A percentile compares a stretch with the other conserved stretches of the same genome.
Evolutionary conservation across 192 early-diverging fungal species (phyloP).

Genomic region (Chytriomyces confervae): DNA sequence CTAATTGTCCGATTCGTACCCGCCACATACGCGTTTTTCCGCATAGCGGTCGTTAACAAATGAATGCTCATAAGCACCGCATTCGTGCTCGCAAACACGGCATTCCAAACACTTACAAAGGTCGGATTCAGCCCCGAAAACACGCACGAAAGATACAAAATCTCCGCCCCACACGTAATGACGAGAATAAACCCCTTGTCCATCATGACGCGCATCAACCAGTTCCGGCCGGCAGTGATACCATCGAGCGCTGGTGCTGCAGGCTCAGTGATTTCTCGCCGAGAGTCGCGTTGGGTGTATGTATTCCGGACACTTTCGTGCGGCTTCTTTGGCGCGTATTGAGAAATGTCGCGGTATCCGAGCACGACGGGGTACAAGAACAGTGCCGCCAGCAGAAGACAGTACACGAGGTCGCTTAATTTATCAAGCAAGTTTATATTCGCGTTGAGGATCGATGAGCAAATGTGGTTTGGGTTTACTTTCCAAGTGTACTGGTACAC

Average conservation of each 20-base stretch:
- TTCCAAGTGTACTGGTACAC: background rate
- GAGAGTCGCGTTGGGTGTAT: too few species aligned
- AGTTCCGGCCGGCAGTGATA: background rate
- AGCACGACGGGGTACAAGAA: constrained; percentile 1
- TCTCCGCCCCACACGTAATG: background rate
- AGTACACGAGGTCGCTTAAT: background rate
- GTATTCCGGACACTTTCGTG: background rate
- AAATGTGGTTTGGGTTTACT: background rate
- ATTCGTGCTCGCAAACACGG: background rate
- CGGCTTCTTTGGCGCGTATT: background rate
- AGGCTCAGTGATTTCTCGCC: background rate
- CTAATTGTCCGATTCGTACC: too few species aligned
- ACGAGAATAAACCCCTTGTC: background rate
- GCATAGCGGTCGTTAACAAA: background rate
- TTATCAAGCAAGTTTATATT: background rate
- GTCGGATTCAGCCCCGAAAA: background rate
- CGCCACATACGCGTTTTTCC: background rate
- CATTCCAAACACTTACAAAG: background rate
- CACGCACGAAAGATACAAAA: background rate
- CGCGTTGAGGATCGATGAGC: background rate
- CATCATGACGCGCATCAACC: background rate
- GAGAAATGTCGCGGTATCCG: background rate
- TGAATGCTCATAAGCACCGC: background rate
- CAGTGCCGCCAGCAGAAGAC: background rate
- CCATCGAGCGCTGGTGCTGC: background rate